Conservation (phyloP, 768 basidiomycete genomes). For the Hericium coralloides region DNA sequence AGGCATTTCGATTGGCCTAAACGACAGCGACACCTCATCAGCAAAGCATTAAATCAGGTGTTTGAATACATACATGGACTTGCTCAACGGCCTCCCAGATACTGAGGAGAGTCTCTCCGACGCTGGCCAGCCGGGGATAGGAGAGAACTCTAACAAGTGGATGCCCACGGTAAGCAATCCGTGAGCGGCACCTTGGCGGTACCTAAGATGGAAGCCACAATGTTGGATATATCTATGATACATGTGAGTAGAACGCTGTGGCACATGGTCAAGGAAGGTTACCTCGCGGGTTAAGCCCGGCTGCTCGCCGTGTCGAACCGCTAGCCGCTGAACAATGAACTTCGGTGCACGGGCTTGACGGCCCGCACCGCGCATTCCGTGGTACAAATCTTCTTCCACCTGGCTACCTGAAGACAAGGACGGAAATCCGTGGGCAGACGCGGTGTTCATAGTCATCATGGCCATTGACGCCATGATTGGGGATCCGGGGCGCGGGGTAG, state of each 20-base stretch:
- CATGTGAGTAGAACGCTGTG: too few species aligned
- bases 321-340: too few species aligned
- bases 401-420: too few species aligned
- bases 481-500: too few species aligned
- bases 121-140: not conserved
- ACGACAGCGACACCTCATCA: too few species aligned
- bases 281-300: not conserved
- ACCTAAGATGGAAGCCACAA: not conserved
- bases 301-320: too few species aligned
- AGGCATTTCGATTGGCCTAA: not conserved
- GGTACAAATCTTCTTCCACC: too few species aligned
- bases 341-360: too few species aligned
- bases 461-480: too few species aligned
- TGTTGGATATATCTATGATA: not conserved
- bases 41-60: not conserved
- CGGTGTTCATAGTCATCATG: too few species aligned
- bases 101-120: not conserved
- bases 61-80: not conserved
- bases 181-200: not conserved
- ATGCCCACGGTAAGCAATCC: not conserved
- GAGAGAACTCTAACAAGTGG: not conserved
- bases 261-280: not conserved
- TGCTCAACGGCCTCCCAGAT: not conserved
- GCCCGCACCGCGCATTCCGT: too few species aligned
- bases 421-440: too few species aligned